Evolutionary conservation across 768 basidiomycete genomes (phyloP).

Genomic region (Dictyophora rubrovolvata): DNA sequence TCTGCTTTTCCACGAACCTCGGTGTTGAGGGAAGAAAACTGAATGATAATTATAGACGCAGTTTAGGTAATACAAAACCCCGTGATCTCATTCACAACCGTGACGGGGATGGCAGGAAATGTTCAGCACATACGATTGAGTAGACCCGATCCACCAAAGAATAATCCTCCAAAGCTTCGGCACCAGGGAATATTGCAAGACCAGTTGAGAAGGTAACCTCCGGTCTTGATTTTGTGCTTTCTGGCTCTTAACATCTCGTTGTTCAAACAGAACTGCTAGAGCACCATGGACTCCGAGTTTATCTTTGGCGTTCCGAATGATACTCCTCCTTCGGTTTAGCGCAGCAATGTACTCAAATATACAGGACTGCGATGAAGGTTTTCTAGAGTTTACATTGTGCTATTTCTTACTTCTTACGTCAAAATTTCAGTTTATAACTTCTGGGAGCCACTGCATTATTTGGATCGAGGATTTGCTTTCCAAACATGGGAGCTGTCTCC

Average conservation of each 20-base stretch:
- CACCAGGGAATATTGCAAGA: conserved; percentile 73
- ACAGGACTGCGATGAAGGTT: conserved; percentile 95
- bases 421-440: conserved; percentile 80
- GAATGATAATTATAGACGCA: no score
- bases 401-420: not conserved
- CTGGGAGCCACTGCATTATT: conserved; percentile 95
- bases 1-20: no score
- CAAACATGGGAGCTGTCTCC: conserved; percentile 99
- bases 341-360: conserved; percentile 95
- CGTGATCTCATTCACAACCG: not conserved
- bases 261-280: conserved; percentile 44
- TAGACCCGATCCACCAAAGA: conserved; percentile 5
- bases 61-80: no score
- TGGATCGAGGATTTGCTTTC: conserved; percentile 78
- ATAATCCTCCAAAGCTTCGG: conserved; percentile 20
- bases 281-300: conserved; percentile 83
- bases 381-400: conserved; percentile 11
- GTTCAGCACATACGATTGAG: conserved; percentile 8
- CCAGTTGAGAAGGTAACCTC: conserved; percentile 53
- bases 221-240: conserved; percentile 7
- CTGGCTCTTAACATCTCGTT: not conserved
- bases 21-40: no score
- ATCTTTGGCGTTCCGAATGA: conserved; percentile 70
- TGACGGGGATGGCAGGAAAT: not conserved
- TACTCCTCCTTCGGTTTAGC: conserved; percentile 69